phyloP scores from a whole-genome alignment of 805 yeast species.

The Suhomyces sp. region DNA sequence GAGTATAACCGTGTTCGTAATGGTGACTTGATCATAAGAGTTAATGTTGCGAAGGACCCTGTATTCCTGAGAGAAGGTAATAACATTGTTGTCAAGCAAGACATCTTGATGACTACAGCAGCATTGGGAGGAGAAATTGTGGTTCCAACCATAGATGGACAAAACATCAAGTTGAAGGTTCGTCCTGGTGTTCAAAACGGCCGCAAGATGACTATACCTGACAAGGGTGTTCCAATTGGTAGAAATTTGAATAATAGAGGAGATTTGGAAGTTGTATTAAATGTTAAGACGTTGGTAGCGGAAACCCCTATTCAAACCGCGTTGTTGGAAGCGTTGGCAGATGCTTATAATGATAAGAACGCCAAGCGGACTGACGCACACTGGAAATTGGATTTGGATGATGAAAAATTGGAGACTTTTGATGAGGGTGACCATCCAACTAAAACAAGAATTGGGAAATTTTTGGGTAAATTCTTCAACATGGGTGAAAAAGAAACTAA shows the following conservation, averaged over 20 bases:
- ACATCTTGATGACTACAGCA: conserved; percentile 92
- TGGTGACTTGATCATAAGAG: conserved; percentile 86
- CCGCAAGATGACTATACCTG: conserved; percentile 70
- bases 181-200: conserved; percentile 85
- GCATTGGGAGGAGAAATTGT: conserved; percentile 89
- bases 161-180: conserved; percentile 70
- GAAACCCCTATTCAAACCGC: conserved; percentile 83
- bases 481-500: conserved; percentile 6
- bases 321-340: conserved; percentile 91
- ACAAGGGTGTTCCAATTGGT: conserved; percentile 79
- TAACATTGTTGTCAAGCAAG: conserved; percentile 62
- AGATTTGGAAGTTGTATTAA: conserved; percentile 71
- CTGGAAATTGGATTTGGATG: conserved; percentile 35
- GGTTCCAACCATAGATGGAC: conserved; percentile 89
- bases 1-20: conserved; percentile 65
- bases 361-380: conserved; percentile 68
- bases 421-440: conserved; percentile 40
- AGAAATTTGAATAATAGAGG: conserved; percentile 62
- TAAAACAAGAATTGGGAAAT: conserved; percentile 23
- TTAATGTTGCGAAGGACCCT: conserved; percentile 74
- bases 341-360: conserved; percentile 72
- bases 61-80: conserved; percentile 64
- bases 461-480: conserved; percentile 25
- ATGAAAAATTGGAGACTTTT: conserved; percentile 20
- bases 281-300: conserved; percentile 72